These are phyloP conservation scores for Xylariomycetidae sp. DNA, from an alignment of 2,329 filamentous ascomycete genomes.

Conservation along the genomic window DNA sequence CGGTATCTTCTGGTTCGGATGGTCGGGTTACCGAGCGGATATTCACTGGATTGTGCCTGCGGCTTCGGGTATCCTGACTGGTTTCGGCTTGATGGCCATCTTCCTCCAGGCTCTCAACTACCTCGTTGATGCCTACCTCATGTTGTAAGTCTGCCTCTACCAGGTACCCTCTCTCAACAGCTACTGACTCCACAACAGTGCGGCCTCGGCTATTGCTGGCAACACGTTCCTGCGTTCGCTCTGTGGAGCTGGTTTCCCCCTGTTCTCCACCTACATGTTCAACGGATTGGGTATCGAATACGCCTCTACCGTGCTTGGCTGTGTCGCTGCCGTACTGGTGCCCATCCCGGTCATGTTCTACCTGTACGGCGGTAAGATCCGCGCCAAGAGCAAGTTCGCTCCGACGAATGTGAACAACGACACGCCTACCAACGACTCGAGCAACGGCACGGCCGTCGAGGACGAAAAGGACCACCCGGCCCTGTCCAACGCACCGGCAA, in stretches of 20 bases:
- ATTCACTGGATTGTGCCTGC: conserved; percentile 62
- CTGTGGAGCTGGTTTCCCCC: conserved; percentile 71
- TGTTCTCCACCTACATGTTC: conserved; percentile 71
- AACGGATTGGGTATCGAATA: conserved; percentile 56
- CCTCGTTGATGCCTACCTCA: conserved; percentile 67
- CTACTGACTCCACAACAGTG: conserved; percentile 24
- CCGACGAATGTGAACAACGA: conserved; percentile 33
- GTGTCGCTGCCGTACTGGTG: conserved; percentile 49
- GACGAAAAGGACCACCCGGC: conserved; percentile 28
- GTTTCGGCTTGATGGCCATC: conserved; percentile 75
- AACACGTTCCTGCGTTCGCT: conserved; percentile 77
- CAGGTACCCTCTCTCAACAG: background rate
- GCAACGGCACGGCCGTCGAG: conserved; percentile 26
- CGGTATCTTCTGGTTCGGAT: conserved; percentile 74
- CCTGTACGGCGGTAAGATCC: conserved; percentile 52
- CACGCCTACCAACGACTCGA: conserved; percentile 10
- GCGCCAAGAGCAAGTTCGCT: conserved; percentile 49
- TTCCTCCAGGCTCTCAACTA: conserved; percentile 80
- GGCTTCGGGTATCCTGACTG: conserved; percentile 56
- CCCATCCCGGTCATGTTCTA: conserved; percentile 61
- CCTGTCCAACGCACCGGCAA: conserved; percentile 27
- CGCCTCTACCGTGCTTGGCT: conserved; percentile 56
- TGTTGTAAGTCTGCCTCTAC: conserved; percentile 40
- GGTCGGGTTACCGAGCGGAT: conserved; percentile 54
- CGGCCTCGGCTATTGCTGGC: conserved; percentile 75